Conservation (phyloP, 129 eudicot genomes). For the Pittosporum tobira region DNA sequence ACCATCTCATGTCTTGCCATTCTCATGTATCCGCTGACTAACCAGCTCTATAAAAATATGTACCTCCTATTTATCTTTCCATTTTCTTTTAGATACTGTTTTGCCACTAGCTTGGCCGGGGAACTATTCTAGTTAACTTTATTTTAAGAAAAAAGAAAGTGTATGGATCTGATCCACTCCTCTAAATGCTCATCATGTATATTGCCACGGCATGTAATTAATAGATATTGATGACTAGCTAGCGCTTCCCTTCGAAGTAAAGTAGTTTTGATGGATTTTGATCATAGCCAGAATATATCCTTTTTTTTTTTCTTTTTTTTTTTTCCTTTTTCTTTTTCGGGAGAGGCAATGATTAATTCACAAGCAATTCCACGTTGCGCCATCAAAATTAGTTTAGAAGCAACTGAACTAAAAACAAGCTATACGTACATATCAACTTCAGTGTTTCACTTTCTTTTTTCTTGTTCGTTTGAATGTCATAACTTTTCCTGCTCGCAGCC, state of each 20-base stretch:
- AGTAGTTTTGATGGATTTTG: conserved; percentile 24
- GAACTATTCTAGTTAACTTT: background rate
- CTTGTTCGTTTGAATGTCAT: too few relatives aligned
- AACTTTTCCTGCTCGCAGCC: too few relatives aligned
- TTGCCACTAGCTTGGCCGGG: background rate
- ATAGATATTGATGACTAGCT: background rate
- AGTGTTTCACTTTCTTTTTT: background rate
- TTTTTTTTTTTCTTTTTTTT: too few relatives aligned
- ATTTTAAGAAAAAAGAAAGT: background rate
- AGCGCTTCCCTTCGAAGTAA: conserved; percentile 32
- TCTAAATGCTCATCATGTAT: background rate
- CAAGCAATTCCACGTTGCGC: conserved; percentile 27
- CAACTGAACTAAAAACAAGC: background rate
- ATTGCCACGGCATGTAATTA: background rate
- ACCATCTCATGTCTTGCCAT: too few relatives aligned
- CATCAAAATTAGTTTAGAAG: background rate
- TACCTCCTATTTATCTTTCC: too few relatives aligned
- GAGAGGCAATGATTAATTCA: conserved; percentile 21
- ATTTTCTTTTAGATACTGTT: background rate
- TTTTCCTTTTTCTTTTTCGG: too few relatives aligned
- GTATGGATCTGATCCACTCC: background rate
- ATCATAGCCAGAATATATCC: conserved; percentile 23
- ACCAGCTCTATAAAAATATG: too few relatives aligned
- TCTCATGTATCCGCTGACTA: too few relatives aligned
- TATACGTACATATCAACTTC: too few relatives aligned